A percentile compares a stretch with the other conserved stretches of the same genome.
Conservation (phyloP, 2,329 filamentous ascomycete species). For the Diaporthe sp. region DNA sequence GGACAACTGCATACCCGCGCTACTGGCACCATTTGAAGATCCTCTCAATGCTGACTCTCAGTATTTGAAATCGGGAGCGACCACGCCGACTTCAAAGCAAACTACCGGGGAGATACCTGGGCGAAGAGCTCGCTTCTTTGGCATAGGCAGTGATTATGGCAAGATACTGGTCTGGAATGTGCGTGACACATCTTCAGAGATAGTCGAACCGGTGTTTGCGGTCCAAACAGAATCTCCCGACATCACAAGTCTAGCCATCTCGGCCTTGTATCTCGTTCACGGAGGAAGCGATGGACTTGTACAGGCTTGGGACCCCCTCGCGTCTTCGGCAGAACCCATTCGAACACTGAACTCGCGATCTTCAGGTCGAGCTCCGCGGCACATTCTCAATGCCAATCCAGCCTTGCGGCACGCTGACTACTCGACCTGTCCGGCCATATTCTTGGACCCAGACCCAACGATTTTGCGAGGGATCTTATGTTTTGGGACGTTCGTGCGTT, state of each 20-base stretch:
- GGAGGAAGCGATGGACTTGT: conserved; percentile 95
- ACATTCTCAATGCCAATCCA: conserved; percentile 68
- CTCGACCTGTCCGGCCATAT: conserved; percentile 85
- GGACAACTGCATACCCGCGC: conserved; percentile 80
- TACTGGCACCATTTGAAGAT: conserved; percentile 82
- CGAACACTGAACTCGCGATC: conserved; percentile 90
- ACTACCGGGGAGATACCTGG: conserved; percentile 78
- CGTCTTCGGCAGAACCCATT: conserved; percentile 81
- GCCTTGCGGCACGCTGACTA: conserved; percentile 78
- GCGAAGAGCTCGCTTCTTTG: conserved; percentile 83
- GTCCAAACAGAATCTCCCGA: conserved; percentile 93
- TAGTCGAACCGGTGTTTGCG: conserved; percentile 78
- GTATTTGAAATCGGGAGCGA: conserved; percentile 45
- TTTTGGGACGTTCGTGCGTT: conserved; percentile 87
- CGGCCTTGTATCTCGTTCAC: conserved; percentile 89
- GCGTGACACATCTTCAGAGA: conserved; percentile 72
- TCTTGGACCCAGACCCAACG: conserved; percentile 88
- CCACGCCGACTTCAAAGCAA: conserved; percentile 57
- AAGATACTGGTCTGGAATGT: conserved; percentile 88
- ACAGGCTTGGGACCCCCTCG: conserved; percentile 96
- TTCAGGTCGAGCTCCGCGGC: conserved; percentile 83
- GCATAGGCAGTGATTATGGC: conserved; percentile 83
- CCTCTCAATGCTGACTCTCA: conserved; percentile 70
- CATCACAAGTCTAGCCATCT: conserved; percentile 85
- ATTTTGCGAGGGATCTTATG: conserved; percentile 88